phyloP scores from a whole-genome alignment of 208 protist genomes.

The Eutreptiella sp. region DNA sequence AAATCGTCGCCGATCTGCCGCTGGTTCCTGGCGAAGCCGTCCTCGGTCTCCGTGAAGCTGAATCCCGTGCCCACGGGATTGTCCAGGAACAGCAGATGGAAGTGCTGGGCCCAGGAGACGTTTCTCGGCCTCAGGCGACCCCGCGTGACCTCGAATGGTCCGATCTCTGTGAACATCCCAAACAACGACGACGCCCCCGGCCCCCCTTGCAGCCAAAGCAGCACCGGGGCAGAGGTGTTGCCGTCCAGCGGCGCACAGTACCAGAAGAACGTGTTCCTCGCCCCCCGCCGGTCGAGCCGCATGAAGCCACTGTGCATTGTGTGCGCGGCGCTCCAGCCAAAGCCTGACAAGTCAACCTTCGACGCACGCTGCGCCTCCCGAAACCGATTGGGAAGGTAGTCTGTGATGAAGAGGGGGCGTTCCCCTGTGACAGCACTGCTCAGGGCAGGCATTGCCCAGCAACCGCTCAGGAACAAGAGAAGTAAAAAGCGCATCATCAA shows the following conservation, averaged over 20 bases:
- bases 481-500: too few relatives aligned
- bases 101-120: slow-evolving; percentile 31
- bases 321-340: too few relatives aligned
- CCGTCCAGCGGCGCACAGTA: slow-evolving; percentile 31
- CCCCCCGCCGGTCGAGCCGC: too few relatives aligned
- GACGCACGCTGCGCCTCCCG: too few relatives aligned
- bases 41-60: slow-evolving; percentile 20
- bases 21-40: slow-evolving; percentile 30
- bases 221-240: slow-evolving; percentile 25
- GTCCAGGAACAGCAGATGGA: slow-evolving; percentile 38
- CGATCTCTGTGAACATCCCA: slow-evolving; percentile 38
- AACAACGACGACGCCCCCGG: slow-evolving; percentile 41
- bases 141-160: slow-evolving; percentile 28
- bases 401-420: too few relatives aligned
- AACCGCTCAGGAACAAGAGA: too few relatives aligned
- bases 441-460: too few relatives aligned
- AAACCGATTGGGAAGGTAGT: too few relatives aligned
- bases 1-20: slow-evolving; percentile 33
- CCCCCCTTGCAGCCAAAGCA: slow-evolving; percentile 45
- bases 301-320: too few relatives aligned
- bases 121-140: too few relatives aligned
- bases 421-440: too few relatives aligned
- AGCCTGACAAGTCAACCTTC: too few relatives aligned
- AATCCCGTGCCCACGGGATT: slow-evolving; percentile 45
- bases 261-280: slow-evolving; percentile 45